phyloP scores from a whole-genome alignment of 1,284 basidiomycete species.

The Ustilago nuda region DNA sequence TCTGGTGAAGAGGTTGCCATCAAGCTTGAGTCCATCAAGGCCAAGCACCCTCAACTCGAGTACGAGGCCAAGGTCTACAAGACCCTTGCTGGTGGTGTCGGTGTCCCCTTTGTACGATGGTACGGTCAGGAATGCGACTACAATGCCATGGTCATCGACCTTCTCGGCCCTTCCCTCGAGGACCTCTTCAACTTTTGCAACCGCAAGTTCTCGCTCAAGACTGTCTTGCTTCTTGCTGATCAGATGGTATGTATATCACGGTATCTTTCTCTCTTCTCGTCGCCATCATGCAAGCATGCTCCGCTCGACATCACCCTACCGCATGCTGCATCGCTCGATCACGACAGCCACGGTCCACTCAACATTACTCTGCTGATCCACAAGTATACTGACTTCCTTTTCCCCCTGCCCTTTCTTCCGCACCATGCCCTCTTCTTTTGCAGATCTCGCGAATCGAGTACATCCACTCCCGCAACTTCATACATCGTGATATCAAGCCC shows the following conservation, averaged over 20 bases:
- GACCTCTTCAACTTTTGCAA: slow-evolving; percentile 99
- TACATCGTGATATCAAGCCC: slow-evolving; percentile 98
- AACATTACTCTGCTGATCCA: neutral
- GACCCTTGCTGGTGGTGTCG: slow-evolving; percentile 96
- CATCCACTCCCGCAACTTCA: slow-evolving; percentile 99
- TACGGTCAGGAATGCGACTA: slow-evolving; percentile 99
- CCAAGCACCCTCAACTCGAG: slow-evolving; percentile 99
- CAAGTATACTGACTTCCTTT: slow-evolving; percentile 10
- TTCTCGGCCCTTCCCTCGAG: slow-evolving; percentile 95
- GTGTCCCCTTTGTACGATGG: slow-evolving; percentile 98
- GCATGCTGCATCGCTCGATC: neutral
- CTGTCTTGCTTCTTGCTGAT: slow-evolving; percentile 94
- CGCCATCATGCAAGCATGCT: neutral
- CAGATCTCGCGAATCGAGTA: slow-evolving; percentile 99
- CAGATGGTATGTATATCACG: slow-evolving; percentile 79
- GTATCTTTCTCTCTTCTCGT: neutral
- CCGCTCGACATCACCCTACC: neutral
- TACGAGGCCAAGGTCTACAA: slow-evolving; percentile 79
- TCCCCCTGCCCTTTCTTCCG: neutral
- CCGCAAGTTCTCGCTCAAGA: slow-evolving; percentile 97
- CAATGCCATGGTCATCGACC: slow-evolving; percentile 99
- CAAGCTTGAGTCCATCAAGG: slow-evolving; percentile 99
- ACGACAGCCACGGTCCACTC: neutral
- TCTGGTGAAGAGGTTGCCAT: slow-evolving; percentile 99
- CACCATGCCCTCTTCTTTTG: slow-evolving; percentile 1